Evolutionary conservation across 2,329 filamentous ascomycete genomes (phyloP), one percentile per base, ranked within the genome.

Genomic region (Xylariales sp.): DNA sequence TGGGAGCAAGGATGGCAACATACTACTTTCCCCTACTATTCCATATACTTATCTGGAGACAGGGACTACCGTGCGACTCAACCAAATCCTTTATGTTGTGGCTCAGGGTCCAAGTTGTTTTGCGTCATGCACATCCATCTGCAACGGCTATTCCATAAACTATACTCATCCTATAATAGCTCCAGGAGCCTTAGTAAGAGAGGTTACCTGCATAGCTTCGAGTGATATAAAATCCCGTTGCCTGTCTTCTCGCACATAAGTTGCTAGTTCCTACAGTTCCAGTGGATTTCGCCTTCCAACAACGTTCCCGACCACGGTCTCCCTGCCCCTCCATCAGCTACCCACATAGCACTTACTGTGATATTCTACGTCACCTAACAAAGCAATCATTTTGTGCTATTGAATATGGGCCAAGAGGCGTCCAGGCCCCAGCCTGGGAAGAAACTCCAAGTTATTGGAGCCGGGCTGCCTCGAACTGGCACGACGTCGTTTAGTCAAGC

Each of bases 401-500:
- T 18, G 16, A 68, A 53, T n/a, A 75, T 75, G 73, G 72, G 71
- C 50, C 70, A 75, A 72, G 67, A 73, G 46, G 71, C 71, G 9
- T 75, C 73, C 8, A 72, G 61, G 32, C 73, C 73, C 18, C 68
- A 67, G 55, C 66, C 71, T 2, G 70, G 73, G 46, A 72, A 71
- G 48, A 70, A 64, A 48, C 50, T 74, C 53, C 69, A 65, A 45
- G 75, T 75, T 16, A 76, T 75, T 50, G 72, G 75, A 43, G 74
- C 73, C 46, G 71, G 74, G 1, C 63, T 75, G 8, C 71, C 75
- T 23, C 63, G 73, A 43, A 73, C 70, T 6, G 71, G 74, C 30
- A 74, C 74, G 3, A 67, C 74, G n/a, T 76, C 74, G 8, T 73
- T 75, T 52, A 72, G 67, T 41, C 63, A 72, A 53, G 73, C 73